A percentile compares a stretch with the other conserved stretches of the same genome.
Conservation (phyloP, 2,329 filamentous ascomycete species). For the Endoconidiophora polonica region DNA sequence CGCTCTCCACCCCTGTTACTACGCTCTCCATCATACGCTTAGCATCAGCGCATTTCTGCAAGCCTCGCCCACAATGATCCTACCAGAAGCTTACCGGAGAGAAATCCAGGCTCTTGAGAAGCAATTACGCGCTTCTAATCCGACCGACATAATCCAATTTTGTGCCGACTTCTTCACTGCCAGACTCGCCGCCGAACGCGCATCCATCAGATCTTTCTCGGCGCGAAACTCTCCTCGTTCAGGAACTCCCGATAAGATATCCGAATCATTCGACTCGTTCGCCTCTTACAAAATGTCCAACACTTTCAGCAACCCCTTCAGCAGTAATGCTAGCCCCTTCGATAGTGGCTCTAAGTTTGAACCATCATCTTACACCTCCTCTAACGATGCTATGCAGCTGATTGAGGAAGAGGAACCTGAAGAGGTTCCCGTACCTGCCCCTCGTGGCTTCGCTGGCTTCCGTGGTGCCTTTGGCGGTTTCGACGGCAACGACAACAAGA, state of each 20-base stretch:
- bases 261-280: slow-evolving; percentile 10
- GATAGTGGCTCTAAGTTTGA: slow-evolving; percentile 31
- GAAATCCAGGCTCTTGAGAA: slow-evolving; percentile 47
- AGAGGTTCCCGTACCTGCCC: slow-evolving; percentile 56
- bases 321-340: slow-evolving; percentile 56
- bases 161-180: slow-evolving; percentile 51
- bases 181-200: slow-evolving; percentile 48
- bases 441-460: slow-evolving; percentile 3
- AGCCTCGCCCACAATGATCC: slow-evolving; percentile 22
- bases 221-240: slow-evolving; percentile 12
- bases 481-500: slow-evolving; percentile 32
- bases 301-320: slow-evolving; percentile 60
- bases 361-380: slow-evolving; percentile 20
- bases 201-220: slow-evolving; percentile 15
- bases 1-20: slow-evolving; percentile 1
- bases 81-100: slow-evolving; percentile 39
- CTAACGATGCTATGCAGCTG: slow-evolving; percentile 26
- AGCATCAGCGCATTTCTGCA: not conserved
- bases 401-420: slow-evolving; percentile 74
- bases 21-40: not conserved
- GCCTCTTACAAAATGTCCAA: slow-evolving; percentile 29
- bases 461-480: slow-evolving; percentile 35
- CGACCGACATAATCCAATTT: slow-evolving; percentile 51
- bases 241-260: slow-evolving; percentile 10
- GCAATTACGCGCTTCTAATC: slow-evolving; percentile 40